phyloP scores from a whole-genome alignment of 2,329 filamentous ascomycete species.

The Ilyonectria mors-panacis region DNA sequence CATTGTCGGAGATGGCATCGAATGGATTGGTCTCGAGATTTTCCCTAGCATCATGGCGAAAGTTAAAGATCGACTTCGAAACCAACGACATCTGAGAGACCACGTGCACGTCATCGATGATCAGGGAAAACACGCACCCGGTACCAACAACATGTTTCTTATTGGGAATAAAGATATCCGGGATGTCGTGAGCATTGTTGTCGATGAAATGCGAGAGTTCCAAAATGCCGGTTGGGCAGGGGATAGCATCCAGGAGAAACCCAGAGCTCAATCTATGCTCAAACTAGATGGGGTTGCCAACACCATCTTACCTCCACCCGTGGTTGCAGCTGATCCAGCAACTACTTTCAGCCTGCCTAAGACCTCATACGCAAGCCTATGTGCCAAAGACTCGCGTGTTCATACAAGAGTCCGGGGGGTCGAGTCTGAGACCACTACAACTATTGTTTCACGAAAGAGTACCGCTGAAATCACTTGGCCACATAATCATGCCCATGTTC shows the following conservation, averaged over 20 bases:
- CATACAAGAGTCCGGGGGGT: slow-evolving; percentile 38
- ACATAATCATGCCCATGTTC: slow-evolving; percentile 25
- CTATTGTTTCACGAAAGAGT: slow-evolving; percentile 49
- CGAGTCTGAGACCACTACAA: slow-evolving; percentile 44
- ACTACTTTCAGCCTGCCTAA: slow-evolving; percentile 54
- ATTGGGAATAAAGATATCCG: slow-evolving; percentile 42
- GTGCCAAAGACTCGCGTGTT: slow-evolving; percentile 40
- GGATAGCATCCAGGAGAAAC: slow-evolving; percentile 21
- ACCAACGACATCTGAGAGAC: slow-evolving; percentile 30
- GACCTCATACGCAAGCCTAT: slow-evolving; percentile 49
- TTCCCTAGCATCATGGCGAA: slow-evolving; percentile 31
- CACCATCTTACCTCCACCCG: slow-evolving; percentile 45
- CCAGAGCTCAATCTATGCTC: slow-evolving; percentile 30
- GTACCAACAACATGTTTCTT: slow-evolving; percentile 40
- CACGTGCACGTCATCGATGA: slow-evolving; percentile 36
- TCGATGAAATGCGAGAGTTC: slow-evolving; percentile 35
- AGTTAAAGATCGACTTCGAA: slow-evolving; percentile 41
- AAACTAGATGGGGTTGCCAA: slow-evolving; percentile 40
- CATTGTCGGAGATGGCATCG: neutral
- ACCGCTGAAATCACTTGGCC: slow-evolving; percentile 52
- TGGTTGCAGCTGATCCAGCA: slow-evolving; percentile 48
- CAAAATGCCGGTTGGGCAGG: slow-evolving; percentile 12
- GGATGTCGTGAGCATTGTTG: slow-evolving; percentile 41
- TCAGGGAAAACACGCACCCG: slow-evolving; percentile 29
- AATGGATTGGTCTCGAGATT: slow-evolving; percentile 3